These are phyloP conservation scores for Colletotrichum lindemuthianum DNA, from an alignment of 2,329 filamentous ascomycete species.

Conservation along the genomic window DNA sequence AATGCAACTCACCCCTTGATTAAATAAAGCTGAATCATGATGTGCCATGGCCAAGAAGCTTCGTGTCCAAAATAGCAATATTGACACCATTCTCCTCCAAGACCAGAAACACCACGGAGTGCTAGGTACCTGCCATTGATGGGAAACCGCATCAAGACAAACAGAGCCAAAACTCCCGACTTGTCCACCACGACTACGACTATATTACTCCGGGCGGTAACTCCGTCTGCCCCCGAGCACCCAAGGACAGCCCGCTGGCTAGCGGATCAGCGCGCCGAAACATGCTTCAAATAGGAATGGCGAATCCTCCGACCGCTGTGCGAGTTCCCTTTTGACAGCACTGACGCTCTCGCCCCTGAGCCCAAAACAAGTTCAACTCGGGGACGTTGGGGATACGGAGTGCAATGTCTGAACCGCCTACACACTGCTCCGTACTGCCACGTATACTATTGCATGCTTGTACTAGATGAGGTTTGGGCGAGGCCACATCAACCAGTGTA, in stretches of 20 bases:
- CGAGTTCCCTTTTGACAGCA: too few relatives aligned
- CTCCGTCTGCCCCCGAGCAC: conserved; percentile 28
- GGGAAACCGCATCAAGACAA: conserved; percentile 4
- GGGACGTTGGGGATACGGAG: too few relatives aligned
- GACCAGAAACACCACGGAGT: conserved; percentile 8
- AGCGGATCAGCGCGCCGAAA: conserved; percentile 36
- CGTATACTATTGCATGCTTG: too few relatives aligned
- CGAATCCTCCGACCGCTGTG: neutral
- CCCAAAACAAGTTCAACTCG: too few relatives aligned
- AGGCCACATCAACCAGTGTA: too few relatives aligned
- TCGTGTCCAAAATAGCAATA: neutral
- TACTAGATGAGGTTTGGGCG: too few relatives aligned
- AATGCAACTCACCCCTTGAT: neutral
- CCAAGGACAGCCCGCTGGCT: neutral
- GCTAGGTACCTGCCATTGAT: neutral
- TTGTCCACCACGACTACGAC: neutral
- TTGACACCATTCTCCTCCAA: neutral
- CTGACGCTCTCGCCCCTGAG: too few relatives aligned
- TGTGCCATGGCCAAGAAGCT: conserved; percentile 23
- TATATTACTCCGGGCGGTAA: conserved; percentile 17
- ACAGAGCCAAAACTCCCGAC: conserved; percentile 19
- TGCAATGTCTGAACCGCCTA: neutral
- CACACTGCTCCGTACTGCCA: neutral
- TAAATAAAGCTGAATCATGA: conserved; percentile 20
- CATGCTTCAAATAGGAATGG: conserved; percentile 17